Evolutionary conservation across 176 grass and related monocot species (phyloP).

Genomic region (bread wheat (Triticum aestivum)): IWGSC_CS_RefSeq_v2.1 NC_057813.1:129380277-129380776

Average conservation of each 20-base stretch:
- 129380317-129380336: background rate
- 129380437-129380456: background rate
- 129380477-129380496: background rate
- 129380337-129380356: background rate
- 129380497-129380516: background rate
- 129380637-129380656: background rate
- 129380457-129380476: background rate
- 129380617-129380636: conserved; percentile 27
- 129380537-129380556: conserved; percentile 16
- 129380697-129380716: conserved; percentile 27
- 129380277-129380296: background rate
- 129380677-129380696: conserved; percentile 13
- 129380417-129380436: background rate
- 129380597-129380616: conserved; percentile 7
- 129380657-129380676: background rate
- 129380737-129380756: conserved; percentile 99
- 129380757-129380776: conserved; percentile 97
- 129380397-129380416: background rate
- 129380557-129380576: background rate
- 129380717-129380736: conserved; percentile 89
- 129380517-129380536: background rate
- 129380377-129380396: background rate
- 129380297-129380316: background rate
- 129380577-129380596: conserved; percentile 1
- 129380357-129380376: background rate